Evolutionary conservation across 306 rosid species (phyloP), one percentile per base, ranked within the genome.

Genomic region (Ceratonia siliqua): DNA sequence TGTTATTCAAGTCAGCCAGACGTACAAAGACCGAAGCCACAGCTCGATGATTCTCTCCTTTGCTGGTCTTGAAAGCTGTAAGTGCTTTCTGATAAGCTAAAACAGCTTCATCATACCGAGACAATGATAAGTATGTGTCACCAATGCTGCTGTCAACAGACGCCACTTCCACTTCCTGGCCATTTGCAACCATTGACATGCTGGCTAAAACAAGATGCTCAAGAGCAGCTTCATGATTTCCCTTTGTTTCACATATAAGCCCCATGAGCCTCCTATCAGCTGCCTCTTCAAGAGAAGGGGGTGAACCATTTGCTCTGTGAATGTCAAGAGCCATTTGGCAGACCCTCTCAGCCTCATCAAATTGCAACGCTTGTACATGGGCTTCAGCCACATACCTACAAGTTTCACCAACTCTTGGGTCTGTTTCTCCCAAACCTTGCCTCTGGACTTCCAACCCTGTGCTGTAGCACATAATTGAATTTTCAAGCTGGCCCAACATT

Each of bases 251-350:
- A 62, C 89, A 92, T 77, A 95, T 92, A 64, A 95, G 98, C 76
- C 97, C 99, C 98, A 95, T 95, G 67, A 95, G 89, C 89, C 99
- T 90, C 85, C 98, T 86, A 82, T 95, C 98, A 15, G 97, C 96
- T 54, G 97, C 97, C 84, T 95, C 99, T 82, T 95, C 98, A 25
- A 92, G 77, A 68, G 97, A 86, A 42, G 89, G 90, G 35, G 91
- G 88, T 17, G 90, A 82, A 62, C 84, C 84, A 76, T 86, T 90
- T 76, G 85, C 85, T 79, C 66, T 87, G 72, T 95, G 99, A 87
- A 84, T 89, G 78, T 90, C 90, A 24, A 95, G 93, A 49, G 99
- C 98, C 92, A 87, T 78, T 76, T 89, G 89, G 81, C 99, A 92
- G 49, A 92, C 88, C 83, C 67, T 87, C 84, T 92, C 89, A 10